Evolutionary conservation across 2,329 filamentous ascomycete genomes (phyloP).

Genomic region (Nemania serpens): DNA sequence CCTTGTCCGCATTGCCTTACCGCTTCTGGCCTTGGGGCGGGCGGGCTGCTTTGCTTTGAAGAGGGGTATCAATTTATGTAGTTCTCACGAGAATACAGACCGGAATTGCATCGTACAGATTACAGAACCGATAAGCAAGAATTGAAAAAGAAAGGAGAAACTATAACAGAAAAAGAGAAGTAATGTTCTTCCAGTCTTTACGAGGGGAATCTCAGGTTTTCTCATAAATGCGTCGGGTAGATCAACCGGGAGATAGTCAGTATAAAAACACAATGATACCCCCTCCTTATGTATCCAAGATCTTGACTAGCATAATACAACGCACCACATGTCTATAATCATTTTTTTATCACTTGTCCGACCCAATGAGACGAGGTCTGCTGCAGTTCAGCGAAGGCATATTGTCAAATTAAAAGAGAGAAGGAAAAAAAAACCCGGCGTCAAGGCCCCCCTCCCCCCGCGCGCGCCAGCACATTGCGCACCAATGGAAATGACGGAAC

Average conservation of each 20-base stretch:
- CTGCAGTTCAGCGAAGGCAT: not conserved
- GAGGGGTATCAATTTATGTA: constrained; percentile 6
- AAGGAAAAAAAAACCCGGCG: not conserved
- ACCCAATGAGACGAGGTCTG: constrained; percentile 2
- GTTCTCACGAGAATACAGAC: not conserved
- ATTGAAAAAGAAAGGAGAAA: not conserved
- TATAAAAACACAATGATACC: not conserved
- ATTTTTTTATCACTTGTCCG: not conserved
- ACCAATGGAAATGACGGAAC: constrained; percentile 2
- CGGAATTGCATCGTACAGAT: not conserved
- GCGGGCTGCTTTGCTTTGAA: not conserved
- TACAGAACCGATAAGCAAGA: not conserved
- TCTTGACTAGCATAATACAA: not conserved
- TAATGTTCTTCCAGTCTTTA: too few relatives aligned
- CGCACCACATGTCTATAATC: not conserved
- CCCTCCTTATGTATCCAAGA: not conserved
- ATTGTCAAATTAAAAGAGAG: constrained; percentile 16
- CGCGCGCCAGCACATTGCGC: not conserved
- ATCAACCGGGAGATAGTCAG: too few relatives aligned
- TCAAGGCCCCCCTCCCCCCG: constrained; percentile 4
- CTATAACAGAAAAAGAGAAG: not conserved
- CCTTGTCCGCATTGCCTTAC: constrained; percentile 25
- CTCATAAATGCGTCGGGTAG: too few relatives aligned
- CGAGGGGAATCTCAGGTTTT: too few relatives aligned
- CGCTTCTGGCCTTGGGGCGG: constrained; percentile 12